Evolutionary conservation across 2,329 filamentous ascomycete species (phyloP), one percentile per base, ranked within the genome.

Genomic region (Myriosclerotinia curreyana): DNA sequence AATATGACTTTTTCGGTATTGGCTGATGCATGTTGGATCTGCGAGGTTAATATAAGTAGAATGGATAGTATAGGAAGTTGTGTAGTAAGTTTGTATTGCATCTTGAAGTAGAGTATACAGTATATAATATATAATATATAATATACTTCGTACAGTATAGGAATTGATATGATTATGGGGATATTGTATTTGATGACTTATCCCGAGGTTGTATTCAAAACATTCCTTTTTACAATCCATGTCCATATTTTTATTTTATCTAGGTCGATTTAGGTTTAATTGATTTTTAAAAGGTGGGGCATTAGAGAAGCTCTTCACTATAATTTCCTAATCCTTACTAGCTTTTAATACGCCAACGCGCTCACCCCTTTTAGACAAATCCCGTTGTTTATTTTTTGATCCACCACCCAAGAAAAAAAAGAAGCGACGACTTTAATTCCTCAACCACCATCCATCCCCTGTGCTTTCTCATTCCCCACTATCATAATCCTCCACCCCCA

Each of bases 1-100:
- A 99, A 98, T 72, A 98, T 91, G 70, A 85, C 82, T 78, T 99
- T 99, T 76, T 98, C 95, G 63, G 90, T 89, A 76, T 99, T 98
- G 75, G 89, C 92, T 69, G 75, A 72, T 66, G 73, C 76, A 51
- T 68, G 53, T 8, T 42, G 60, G 34, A 64, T 44, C 11, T 70
- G 66, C 3, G 67, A 49, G 46, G 69, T 55, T 51, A 72, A 38
- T 51, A 70, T 34, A 69, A 69, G 40, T 50, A 69, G 25, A 38
- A 64, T 48, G 54, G 64, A 59, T 59, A 65, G 65, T 66, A 70
- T 66, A 3, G 17, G 15, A 14, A 44, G 40, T 22, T 22, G 52
- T 11, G 2, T 20, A 14, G 31, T 38, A 25, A 31, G 31, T 15
- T 40, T 22, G 20, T 61, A 36, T 36, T 42, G 59, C 53, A 31